Base-by-base conservation (phyloP, 176 grass and related monocot genomes). In the Oropetium thomaeum region DNA sequence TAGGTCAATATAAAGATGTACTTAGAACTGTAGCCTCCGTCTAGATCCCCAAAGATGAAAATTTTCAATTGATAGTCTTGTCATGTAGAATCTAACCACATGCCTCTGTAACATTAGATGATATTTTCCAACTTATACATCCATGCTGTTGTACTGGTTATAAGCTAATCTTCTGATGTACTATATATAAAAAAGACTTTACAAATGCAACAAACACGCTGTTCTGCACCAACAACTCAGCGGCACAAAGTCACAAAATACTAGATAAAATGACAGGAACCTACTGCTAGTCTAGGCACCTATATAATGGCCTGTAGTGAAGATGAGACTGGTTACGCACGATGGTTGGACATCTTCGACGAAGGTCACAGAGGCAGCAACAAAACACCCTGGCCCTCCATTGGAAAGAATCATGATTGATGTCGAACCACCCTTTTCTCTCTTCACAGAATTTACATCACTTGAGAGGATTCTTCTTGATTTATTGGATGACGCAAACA, bases 401-500 rank as follows among this genome's bases (percentile, higher is more conserved):
- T 45, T 17, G 74, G 57, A 70, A 71, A 71, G 66, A 78, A 75
- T 52, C 39, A 62, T 77, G 31, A n/a, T 14, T 23, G 53, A 77
- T 76, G 30, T 19, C 9, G 2, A 52, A 77, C 53, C 34, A 26
- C 70, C 62, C 20, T 64, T 73, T 57, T 57, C 33, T 71, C 31
- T 20, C 63, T 30, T n/a, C 58, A 35, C 26, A 74, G n/a, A 83
- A 83, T 75, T 79, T 64, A 64, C 75, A 79, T 47, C 35, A 8
- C 58, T 53, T 35, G 48, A 13, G 41, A 19, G 25, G 52, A 57
- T 29, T 45, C 73, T 86, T 64, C 69, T 49, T 77, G 69, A 76
- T 49, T 90, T 79, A 90, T 79, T 90, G 87, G 66, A 90, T 90
- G 35, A 82, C 57, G 10, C 83, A 86, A 11, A 70, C 62, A 58